Conservation (phyloP, 345 rosid species). For the Lepidium didymum region DNA sequence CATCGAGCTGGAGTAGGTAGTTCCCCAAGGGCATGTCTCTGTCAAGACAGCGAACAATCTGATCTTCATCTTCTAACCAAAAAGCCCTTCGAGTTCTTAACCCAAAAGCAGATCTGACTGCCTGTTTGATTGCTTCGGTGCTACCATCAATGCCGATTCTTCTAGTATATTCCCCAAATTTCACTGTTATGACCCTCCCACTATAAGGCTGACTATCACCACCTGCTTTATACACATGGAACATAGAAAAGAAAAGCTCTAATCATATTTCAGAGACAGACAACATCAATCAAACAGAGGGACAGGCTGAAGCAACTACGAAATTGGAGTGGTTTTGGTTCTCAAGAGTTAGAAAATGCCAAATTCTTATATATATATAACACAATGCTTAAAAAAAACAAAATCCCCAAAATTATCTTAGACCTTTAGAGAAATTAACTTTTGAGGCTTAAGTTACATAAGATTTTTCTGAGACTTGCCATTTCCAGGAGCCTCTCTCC, state of each 20-base stretch:
- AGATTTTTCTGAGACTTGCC: slow-evolving; percentile 38
- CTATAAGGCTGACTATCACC: slow-evolving; percentile 64
- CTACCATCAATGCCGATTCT: slow-evolving; percentile 88
- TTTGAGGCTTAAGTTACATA: slow-evolving; percentile 2
- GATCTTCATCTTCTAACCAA: slow-evolving; percentile 98
- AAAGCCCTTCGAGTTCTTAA: slow-evolving; percentile 85
- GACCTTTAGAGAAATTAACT: not conserved
- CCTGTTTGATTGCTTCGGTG: slow-evolving; percentile 84
- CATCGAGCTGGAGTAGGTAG: slow-evolving; percentile 80
- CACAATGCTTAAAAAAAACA: slow-evolving; percentile 10
- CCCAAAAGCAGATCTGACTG: slow-evolving; percentile 78
- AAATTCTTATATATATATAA: slow-evolving; percentile 1
- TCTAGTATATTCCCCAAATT: slow-evolving; percentile 82
- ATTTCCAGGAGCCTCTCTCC: slow-evolving; percentile 93
- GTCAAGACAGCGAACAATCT: slow-evolving; percentile 73
- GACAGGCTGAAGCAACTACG: slow-evolving; percentile 2
- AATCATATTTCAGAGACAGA: not conserved
- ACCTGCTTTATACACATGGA: slow-evolving; percentile 34
- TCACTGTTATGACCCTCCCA: slow-evolving; percentile 88
- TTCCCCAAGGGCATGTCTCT: slow-evolving; percentile 93
- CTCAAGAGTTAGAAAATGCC: not conserved
- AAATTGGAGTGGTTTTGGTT: not conserved
- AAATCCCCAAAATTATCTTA: not conserved
- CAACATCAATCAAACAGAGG: not conserved
- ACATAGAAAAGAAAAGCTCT: not conserved